A percentile compares a stretch with the other conserved stretches of the same genome.
These are phyloP conservation scores for Malus sylvestris DNA, from an alignment of 306 rosid species.

Conservation along the genomic window DNA sequence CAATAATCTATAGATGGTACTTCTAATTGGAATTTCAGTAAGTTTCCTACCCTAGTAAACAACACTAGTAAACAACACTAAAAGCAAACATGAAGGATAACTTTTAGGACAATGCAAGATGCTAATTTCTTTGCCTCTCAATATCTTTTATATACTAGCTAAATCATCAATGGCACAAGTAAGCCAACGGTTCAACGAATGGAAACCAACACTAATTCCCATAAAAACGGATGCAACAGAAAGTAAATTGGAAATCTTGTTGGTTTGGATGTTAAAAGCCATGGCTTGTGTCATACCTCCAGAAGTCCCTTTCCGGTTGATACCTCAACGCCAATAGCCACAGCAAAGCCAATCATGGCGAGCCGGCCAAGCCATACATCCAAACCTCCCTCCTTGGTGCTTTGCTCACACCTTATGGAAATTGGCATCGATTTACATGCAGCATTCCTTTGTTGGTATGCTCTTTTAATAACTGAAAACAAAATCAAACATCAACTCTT, in stretches of 20 bases:
- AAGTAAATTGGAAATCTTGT: not conserved
- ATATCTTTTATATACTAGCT: not conserved
- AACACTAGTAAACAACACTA: not conserved
- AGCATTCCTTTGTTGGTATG: slow-evolving; percentile 31
- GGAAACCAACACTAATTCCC: not conserved
- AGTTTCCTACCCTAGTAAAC: not conserved
- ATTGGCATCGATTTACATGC: slow-evolving; percentile 39
- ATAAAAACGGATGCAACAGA: slow-evolving; percentile 12
- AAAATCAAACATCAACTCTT: slow-evolving; percentile 7
- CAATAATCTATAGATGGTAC: not conserved
- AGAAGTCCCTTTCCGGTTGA: slow-evolving; percentile 84
- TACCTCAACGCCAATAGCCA: slow-evolving; percentile 67
- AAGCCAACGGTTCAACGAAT: not conserved
- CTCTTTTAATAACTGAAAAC: slow-evolving; percentile 38
- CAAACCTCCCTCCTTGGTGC: slow-evolving; percentile 46
- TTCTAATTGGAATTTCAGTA: not conserved
- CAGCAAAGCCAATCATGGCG: slow-evolving; percentile 88
- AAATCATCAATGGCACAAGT: not conserved
- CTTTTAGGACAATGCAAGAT: not conserved
- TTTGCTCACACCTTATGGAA: slow-evolving; percentile 71
- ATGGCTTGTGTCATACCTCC: slow-evolving; percentile 46
- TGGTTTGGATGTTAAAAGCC: not conserved
- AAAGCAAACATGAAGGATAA: not conserved
- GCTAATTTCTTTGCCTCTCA: not conserved
- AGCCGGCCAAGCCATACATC: slow-evolving; percentile 87